Percentiles rank a stretch among this genome's conserved stretches.
phyloP scores from a whole-genome alignment of 306 rosid species.

The Bauhinia variegata region DNA sequence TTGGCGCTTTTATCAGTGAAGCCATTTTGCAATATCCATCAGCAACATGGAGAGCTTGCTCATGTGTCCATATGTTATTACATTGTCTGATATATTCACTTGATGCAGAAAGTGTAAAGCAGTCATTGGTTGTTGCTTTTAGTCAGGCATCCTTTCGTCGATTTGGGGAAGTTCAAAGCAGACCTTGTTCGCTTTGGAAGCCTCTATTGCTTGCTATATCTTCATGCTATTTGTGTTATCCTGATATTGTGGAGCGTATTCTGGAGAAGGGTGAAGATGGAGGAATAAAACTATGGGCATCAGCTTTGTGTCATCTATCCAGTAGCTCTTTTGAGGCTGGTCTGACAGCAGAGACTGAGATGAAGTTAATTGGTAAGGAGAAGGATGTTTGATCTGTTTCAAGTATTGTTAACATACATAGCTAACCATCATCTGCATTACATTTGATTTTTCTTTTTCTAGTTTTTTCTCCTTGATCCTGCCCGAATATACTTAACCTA shows the following conservation, averaged over 20 bases:
- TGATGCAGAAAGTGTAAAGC: constrained; percentile 69
- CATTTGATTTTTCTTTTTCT: constrained; percentile 4
- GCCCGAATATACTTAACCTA: constrained; percentile 9
- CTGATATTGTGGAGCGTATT: constrained; percentile 67
- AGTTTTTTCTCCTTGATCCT: constrained; percentile 4
- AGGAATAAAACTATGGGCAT: constrained; percentile 69
- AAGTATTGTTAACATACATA: constrained; percentile 9
- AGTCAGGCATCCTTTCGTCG: constrained; percentile 62
- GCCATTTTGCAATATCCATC: constrained; percentile 82
- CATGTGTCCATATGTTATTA: constrained; percentile 73
- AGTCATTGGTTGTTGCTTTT: constrained; percentile 62
- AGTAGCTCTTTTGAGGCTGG: constrained; percentile 60
- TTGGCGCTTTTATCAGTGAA: constrained; percentile 63
- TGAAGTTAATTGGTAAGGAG: constrained; percentile 69
- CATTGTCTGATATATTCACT: constrained; percentile 65
- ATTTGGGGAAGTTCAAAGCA: constrained; percentile 56
- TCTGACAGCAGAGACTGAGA: constrained; percentile 63
- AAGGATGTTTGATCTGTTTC: constrained; percentile 30
- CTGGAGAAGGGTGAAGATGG: constrained; percentile 65
- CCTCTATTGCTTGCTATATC: constrained; percentile 77
- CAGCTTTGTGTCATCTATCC: constrained; percentile 62
- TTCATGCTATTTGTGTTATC: constrained; percentile 85
- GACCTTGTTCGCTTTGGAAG: constrained; percentile 71
- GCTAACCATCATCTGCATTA: constrained; percentile 8
- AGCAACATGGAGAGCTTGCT: constrained; percentile 82